Base-by-base conservation (phyloP, 352 stramenopile species). In the Phytophthora cajani region DNA sequence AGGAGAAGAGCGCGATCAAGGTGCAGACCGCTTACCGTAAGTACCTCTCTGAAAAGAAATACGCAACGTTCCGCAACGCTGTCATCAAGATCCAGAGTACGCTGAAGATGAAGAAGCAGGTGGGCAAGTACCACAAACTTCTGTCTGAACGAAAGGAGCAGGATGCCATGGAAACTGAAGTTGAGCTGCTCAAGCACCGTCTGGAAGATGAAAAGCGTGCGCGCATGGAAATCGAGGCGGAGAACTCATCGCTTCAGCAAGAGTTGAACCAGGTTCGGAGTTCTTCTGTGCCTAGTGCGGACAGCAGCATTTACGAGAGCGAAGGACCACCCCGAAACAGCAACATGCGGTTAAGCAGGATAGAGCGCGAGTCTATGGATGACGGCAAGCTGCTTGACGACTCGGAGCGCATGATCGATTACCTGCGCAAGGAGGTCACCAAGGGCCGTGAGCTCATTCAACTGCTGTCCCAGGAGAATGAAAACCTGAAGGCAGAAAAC, bases 391-490 rank as follows among this genome's bases (percentile, higher is more conserved):
- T 93, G 21, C 77, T 95, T 2, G 87, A 94, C 55, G 87, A 95
- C 60, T 95, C 88, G 27, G 87, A 93, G 60, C 78, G 85, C 50
- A 94, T 95, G 86, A 91, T 95, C 52, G 84, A 94, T 58, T 94
- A 93, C 51, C 58, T 95, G 50, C 82, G 88, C 30, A 88, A 89
- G 55, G 85, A 96, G 50, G 86, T 94, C 0, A 86, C 80, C 19
- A 96, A 96, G 67, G 79, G 75, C 30, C 85, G 89, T 38, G 86
- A 95, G 12, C 56, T 92, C 8, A 85, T 93, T 53, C 77, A 89
- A 17, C 70, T 77, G 11, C 58, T 94, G 42, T 85, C 78, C 9
- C 73, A 86, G 44, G 89, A 96, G 56, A 94, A 95, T 50, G 88
- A 94, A 59, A 85, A 85, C 33, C 78, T 96, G n/a, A 94, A 94